Conservation (phyloP, 345 rosid genomes). For the Eucalyptus erythrocorys region DNA sequence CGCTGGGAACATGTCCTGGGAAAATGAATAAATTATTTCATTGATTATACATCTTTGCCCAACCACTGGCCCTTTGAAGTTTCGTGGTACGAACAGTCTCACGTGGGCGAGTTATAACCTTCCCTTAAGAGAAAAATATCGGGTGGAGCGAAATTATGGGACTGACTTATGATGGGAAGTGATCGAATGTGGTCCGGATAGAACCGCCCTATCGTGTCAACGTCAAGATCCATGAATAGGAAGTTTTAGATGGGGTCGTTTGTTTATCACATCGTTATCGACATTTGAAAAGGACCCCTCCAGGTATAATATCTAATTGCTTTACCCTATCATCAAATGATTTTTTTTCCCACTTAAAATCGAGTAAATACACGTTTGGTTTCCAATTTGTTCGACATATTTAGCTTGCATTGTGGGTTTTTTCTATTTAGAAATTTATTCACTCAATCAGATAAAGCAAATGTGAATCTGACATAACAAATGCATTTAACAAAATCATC, state of each 20-base stretch:
- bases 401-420: not conserved
- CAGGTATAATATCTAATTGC: not conserved
- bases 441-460: not conserved
- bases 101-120: not conserved
- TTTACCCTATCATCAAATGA: not conserved
- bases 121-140: not conserved
- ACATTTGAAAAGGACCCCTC: not conserved
- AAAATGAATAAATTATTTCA: not conserved
- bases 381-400: not conserved
- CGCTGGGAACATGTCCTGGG: not conserved
- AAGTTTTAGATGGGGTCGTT: not conserved
- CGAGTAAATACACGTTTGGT: not conserved
- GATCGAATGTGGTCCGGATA: not conserved
- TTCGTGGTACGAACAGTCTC: not conserved
- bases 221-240: not conserved
- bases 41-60: not conserved
- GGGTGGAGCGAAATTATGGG: not conserved
- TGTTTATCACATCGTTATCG: not conserved
- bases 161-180: not conserved
- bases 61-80: not conserved
- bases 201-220: not conserved
- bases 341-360: not conserved
- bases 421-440: not conserved
- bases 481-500: not conserved
- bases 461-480: not conserved